phyloP scores from a whole-genome alignment of 805 yeast species.

The Ogataea saltuana region DNA sequence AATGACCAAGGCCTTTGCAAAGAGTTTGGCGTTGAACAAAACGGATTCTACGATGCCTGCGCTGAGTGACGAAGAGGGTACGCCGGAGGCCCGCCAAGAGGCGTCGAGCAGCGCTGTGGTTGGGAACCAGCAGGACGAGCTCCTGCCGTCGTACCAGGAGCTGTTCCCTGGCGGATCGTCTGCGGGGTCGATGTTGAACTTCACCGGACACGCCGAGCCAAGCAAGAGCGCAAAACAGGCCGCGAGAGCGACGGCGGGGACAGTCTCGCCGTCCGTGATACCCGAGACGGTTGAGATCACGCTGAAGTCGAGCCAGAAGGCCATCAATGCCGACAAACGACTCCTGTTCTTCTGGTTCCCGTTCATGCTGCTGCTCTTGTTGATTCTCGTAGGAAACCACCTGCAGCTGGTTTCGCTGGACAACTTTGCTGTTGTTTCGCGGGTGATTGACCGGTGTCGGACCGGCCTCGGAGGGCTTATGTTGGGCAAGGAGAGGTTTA shows the following conservation, averaged over 20 bases:
- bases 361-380: conserved; percentile 55
- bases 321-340: conserved; percentile 74
- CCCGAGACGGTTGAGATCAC: conserved; percentile 25
- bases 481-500: conserved; percentile 47
- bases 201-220: conserved; percentile 28
- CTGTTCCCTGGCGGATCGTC: conserved; percentile 58
- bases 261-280: conserved; percentile 3
- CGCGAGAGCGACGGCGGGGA: background rate
- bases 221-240: conserved; percentile 8
- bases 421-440: conserved; percentile 23
- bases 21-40: conserved; percentile 9
- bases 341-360: conserved; percentile 92
- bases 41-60: conserved; percentile 7
- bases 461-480: conserved; percentile 47
- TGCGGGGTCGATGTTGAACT: conserved; percentile 31
- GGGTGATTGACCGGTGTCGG: conserved; percentile 43
- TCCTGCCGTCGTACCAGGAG: conserved; percentile 73
- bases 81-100: conserved; percentile 18
- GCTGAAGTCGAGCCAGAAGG: conserved; percentile 38
- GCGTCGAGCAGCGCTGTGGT: too few species aligned
- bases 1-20: conserved; percentile 33
- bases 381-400: conserved; percentile 37
- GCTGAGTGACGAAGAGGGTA: conserved; percentile 18
- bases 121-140: conserved; percentile 42
- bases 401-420: conserved; percentile 28